Evolutionary conservation across 345 rosid species (phyloP).

Genomic region (Abelmoschus esculentus): DNA sequence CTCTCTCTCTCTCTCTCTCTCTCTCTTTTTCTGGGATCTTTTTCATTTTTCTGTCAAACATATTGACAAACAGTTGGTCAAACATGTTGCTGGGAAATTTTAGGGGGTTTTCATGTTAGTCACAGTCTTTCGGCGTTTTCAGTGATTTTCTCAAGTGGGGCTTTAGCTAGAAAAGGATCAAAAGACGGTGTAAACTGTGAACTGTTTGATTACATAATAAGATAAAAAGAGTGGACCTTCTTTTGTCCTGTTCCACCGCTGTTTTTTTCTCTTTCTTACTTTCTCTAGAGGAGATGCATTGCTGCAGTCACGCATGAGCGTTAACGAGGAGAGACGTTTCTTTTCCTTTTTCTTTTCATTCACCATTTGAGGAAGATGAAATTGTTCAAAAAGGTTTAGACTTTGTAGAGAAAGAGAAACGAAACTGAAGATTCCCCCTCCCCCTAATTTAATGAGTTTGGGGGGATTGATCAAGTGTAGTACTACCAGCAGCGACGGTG

Average conservation of each 20-base stretch:
- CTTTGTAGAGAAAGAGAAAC: too few relatives aligned
- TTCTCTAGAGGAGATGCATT: not conserved
- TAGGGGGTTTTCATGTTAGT: constrained; percentile 14
- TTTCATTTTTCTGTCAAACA: constrained; percentile 4
- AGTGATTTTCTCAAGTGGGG: not conserved
- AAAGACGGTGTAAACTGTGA: not conserved
- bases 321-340: constrained; percentile 19
- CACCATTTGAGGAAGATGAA: not conserved
- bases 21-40: constrained; percentile 10
- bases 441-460: too few relatives aligned
- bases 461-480: too few relatives aligned
- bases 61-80: constrained; percentile 35
- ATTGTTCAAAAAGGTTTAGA: not conserved
- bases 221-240: not conserved
- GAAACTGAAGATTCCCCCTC: too few relatives aligned
- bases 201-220: not conserved
- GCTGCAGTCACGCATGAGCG: constrained; percentile 24
- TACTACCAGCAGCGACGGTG: too few relatives aligned
- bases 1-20: too few relatives aligned
- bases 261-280: not conserved
- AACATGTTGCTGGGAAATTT: constrained; percentile 17
- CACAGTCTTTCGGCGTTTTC: not conserved
- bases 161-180: not conserved
- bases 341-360: not conserved
- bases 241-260: not conserved